These are phyloP conservation scores for Sporothrix curviconia DNA, from an alignment of 2,329 filamentous ascomycete species.

Conservation along the genomic window DNA sequence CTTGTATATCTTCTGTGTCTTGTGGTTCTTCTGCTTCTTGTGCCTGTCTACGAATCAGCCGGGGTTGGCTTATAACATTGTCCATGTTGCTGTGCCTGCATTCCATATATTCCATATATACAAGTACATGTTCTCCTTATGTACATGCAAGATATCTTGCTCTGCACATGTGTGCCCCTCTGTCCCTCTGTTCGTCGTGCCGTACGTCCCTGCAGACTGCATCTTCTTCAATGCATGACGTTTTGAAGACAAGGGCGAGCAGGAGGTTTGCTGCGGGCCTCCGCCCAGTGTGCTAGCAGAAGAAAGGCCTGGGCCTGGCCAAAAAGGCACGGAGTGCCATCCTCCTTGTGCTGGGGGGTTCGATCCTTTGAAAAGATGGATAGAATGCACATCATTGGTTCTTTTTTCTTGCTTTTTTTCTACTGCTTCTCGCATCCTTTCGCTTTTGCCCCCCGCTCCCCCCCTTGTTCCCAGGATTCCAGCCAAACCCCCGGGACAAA, in stretches of 20 bases:
- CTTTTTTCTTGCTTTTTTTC: background rate
- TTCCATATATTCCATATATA: too few relatives aligned
- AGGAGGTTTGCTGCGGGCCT: too few relatives aligned
- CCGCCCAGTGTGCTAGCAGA: too few relatives aligned
- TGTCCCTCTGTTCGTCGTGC: background rate
- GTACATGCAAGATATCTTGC: too few relatives aligned
- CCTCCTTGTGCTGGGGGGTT: conserved; percentile 4
- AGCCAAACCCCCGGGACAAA: background rate
- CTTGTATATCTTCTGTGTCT: background rate
- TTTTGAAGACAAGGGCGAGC: too few relatives aligned
- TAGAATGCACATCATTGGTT: background rate
- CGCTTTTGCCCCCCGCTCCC: too few relatives aligned
- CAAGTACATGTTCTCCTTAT: too few relatives aligned
- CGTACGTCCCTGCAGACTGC: background rate
- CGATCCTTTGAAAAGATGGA: too few relatives aligned
- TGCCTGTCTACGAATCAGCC: too few relatives aligned
- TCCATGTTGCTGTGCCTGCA: too few relatives aligned
- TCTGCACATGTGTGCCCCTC: too few relatives aligned
- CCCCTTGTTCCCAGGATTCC: conserved; percentile 1
- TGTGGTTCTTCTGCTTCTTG: background rate
- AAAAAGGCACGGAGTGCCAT: conserved; percentile 7
- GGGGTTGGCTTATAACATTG: too few relatives aligned
- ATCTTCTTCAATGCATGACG: background rate
- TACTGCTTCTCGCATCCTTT: background rate
- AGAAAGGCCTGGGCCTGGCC: conserved; percentile 2